Percentiles rank a stretch among this genome's conserved stretches.
Conservation (phyloP, 345 rosid genomes). For the Sonneratia caseolaris region DNA sequence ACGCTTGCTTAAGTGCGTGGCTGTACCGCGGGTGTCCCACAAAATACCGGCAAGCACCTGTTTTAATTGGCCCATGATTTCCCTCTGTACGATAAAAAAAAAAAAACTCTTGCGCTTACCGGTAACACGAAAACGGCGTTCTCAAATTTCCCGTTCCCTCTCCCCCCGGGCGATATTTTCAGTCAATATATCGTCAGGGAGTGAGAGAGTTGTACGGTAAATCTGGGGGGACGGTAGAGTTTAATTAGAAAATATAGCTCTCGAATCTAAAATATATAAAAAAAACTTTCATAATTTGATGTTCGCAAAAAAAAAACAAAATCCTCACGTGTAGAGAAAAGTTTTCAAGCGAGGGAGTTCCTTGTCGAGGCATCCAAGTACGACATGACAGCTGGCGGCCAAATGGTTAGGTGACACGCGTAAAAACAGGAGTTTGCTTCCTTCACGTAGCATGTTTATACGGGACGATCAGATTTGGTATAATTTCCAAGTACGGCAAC, state of each 20-base stretch:
- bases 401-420: constrained; percentile 35
- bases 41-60: constrained; percentile 9
- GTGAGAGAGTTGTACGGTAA: neutral
- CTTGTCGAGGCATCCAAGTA: constrained; percentile 16
- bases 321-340: no score
- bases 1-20: constrained; percentile 6
- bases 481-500: no score
- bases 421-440: constrained; percentile 39
- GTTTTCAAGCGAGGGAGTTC: neutral
- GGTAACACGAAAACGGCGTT: constrained; percentile 25
- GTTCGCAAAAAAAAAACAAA: no score
- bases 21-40: constrained; percentile 14
- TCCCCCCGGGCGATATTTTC: neutral
- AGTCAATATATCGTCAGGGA: constrained; percentile 7
- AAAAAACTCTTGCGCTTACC: constrained; percentile 13
- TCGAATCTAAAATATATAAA: no score
- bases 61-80: neutral
- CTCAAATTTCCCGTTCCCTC: neutral
- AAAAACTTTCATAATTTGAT: no score
- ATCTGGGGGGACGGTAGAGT: neutral
- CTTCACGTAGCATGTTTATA: constrained; percentile 27
- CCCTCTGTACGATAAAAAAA: neutral
- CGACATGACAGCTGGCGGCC: constrained; percentile 23
- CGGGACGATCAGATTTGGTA: no score
- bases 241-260: no score